Percentiles rank a stretch among this genome's conserved stretches.
phyloP scores from a whole-genome alignment of 2,329 filamentous ascomycete genomes.

The Colletotrichum shisoi region DNA sequence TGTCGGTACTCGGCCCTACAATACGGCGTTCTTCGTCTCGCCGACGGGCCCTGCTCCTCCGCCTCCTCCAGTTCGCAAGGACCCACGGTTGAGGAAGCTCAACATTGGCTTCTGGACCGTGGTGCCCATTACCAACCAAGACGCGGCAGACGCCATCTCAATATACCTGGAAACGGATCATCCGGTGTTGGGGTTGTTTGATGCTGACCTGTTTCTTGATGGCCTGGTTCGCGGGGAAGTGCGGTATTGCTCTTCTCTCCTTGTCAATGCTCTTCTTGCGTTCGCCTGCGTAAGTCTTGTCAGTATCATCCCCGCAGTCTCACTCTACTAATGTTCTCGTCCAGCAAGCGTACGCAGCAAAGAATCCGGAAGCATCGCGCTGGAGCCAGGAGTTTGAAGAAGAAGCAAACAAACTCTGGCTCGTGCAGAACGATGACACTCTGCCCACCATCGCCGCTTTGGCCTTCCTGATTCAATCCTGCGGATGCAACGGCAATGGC shows the following conservation, averaged over 20 bases:
- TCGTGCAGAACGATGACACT: slow-evolving; percentile 27
- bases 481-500: slow-evolving; percentile 34
- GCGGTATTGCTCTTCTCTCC: slow-evolving; percentile 48
- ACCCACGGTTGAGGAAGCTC: slow-evolving; percentile 44
- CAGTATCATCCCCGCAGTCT: neutral
- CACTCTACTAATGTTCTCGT: neutral
- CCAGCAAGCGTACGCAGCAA: slow-evolving; percentile 31
- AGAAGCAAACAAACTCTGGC: slow-evolving; percentile 32
- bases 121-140: slow-evolving; percentile 44
- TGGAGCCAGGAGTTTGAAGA: slow-evolving; percentile 34
- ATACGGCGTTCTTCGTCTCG: slow-evolving; percentile 35
- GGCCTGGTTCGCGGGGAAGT: slow-evolving; percentile 44
- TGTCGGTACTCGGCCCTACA: slow-evolving; percentile 22
- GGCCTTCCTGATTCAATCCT: slow-evolving; percentile 30
- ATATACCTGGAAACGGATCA: slow-evolving; percentile 52
- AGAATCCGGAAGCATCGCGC: slow-evolving; percentile 26
- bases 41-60: slow-evolving; percentile 40
- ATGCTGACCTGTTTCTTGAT: slow-evolving; percentile 47
- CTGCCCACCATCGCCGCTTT: slow-evolving; percentile 27
- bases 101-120: slow-evolving; percentile 49
- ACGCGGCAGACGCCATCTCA: slow-evolving; percentile 48
- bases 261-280: slow-evolving; percentile 50
- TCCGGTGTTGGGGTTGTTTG: slow-evolving; percentile 50
- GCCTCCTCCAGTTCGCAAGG: slow-evolving; percentile 37
- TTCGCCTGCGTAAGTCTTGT: slow-evolving; percentile 47